Evolutionary conservation across 2,329 filamentous ascomycete genomes (phyloP).

Genomic region (Pyricularia grisea): DNA sequence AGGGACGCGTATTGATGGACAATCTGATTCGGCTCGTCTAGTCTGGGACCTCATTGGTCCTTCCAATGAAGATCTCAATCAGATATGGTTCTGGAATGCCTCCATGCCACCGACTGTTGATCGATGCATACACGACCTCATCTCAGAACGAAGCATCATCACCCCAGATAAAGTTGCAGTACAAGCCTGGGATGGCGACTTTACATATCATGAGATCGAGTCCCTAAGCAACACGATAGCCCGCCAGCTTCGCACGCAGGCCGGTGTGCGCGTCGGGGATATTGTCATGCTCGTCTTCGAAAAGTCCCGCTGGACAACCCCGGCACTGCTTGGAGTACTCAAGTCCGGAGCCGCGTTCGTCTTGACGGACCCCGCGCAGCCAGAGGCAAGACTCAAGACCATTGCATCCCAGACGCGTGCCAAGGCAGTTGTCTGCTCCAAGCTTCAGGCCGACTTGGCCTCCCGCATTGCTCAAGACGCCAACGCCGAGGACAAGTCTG

Average conservation of each 20-base stretch:
- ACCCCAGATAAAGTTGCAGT: slow-evolving; percentile 32
- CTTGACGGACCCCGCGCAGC: slow-evolving; percentile 14
- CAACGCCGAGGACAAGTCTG: slow-evolving; percentile 18
- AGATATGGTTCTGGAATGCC: slow-evolving; percentile 37
- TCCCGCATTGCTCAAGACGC: slow-evolving; percentile 4
- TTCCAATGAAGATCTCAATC: slow-evolving; percentile 26
- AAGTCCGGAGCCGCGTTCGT: slow-evolving; percentile 15
- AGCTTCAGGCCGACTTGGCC: slow-evolving; percentile 9
- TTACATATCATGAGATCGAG: slow-evolving; percentile 36
- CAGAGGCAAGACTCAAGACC: slow-evolving; percentile 9
- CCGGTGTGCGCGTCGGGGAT: slow-evolving; percentile 27
- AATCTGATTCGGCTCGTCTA: neutral
- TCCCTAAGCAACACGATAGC: slow-evolving; percentile 30
- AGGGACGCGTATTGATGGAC: neutral
- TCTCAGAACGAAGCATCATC: slow-evolving; percentile 25
- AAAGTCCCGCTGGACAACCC: slow-evolving; percentile 14
- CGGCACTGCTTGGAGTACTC: slow-evolving; percentile 14
- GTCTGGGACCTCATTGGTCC: slow-evolving; percentile 11
- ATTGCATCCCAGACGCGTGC: slow-evolving; percentile 13
- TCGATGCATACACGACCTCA: slow-evolving; percentile 36
- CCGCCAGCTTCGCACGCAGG: slow-evolving; percentile 20
- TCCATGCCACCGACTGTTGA: slow-evolving; percentile 28
- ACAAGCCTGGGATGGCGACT: slow-evolving; percentile 38
- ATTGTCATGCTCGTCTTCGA: slow-evolving; percentile 27
- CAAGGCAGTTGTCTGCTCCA: slow-evolving; percentile 9